Evolutionary conservation across 192 early-diverging fungal genomes (phyloP), one percentile per base, ranked within the genome.

Genomic region (Backusella macrospora): DNA sequence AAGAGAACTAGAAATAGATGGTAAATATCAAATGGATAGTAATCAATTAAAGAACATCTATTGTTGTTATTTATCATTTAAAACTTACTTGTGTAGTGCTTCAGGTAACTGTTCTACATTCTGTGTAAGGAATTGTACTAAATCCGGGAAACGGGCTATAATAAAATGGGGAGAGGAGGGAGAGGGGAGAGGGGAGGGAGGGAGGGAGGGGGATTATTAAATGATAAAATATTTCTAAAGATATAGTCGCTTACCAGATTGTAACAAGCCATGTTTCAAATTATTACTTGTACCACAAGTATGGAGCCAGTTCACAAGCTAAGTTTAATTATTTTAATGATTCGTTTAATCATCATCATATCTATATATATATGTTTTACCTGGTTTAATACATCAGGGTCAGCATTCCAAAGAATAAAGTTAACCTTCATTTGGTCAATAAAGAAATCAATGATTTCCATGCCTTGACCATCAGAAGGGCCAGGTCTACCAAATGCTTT

Each of bases 361-460:
- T 63, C 14, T 5, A 64, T 3, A 10, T n/a, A n/a, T n/a, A n/a
- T n/a, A n/a, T n/a, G n/a, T n/a, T 67, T 45, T 75, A 82, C 86
- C 81, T 91, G 87, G 13, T 80, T 48, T 63, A 94, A 68, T 12
- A 93, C 88, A 71, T 90, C 88, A n/a, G 78, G 76, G 67, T 95
- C 89, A 4, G 89, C 86, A 62, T 86, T 84, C 93, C 93, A 95
- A 38, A 92, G 71, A 3, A 82, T 76, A 79, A 91, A 89, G 45
- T 89, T 91, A 62, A 82, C 80, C 37, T 85, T 78, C 37, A 92
- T 78, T 47, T 86, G 86, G 16, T 78, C 68, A 26, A 93, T 77
- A 21, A 92, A 75, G 59, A 90, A 93, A 43, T 92, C 88, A 14
- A 94, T 77, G 15, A 90, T 76, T 0, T 76, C 43, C 2, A 49